Base-by-base conservation (phyloP, 2,329 filamentous ascomycete species). In the Fragosphaeria purpurea region DNA sequence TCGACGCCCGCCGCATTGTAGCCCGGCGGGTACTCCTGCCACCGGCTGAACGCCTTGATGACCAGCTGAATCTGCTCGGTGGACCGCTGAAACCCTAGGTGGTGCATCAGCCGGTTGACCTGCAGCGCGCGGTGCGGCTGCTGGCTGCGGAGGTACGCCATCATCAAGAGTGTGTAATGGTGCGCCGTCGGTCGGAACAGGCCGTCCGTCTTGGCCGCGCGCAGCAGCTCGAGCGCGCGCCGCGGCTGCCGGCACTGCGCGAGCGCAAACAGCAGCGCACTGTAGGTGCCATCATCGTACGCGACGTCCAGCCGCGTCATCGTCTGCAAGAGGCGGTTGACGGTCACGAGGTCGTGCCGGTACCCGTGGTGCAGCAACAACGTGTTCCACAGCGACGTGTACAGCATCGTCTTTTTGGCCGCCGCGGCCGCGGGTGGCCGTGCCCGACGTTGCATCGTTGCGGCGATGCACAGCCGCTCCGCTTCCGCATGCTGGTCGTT, bases 311-410 rank as follows among this genome's bases (percentile, higher is more conserved):
- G 62, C 10, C 68, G 62, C 30, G 67, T 70, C 78, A 82, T 82
- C 38, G 60, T 54, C 38, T 67, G 63, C 30, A 80, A 65, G 6
- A 78, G 51, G 5, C 65, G 67, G 57, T 79, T 73, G 48, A 77
- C 68, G 45, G 67, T 67, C n/a, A 61, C 62, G 6, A 80, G 62
- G 48, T 74, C 70, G 50, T 83, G 77, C 6, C 77, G 74, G 50
- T 79, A 69, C 6, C 86, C 86, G 62, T 88, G 76, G 53, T 84
- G 79, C 50, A 76, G 73, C 5, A 96, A 70, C 35, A 96, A 67
- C 48, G 80, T 74, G 61, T 96, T 95, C 86, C 87, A 96, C 61
- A 88, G 79, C 35, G 74, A 70, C 2, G 82, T 82, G 30, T 76
- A 69, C 12, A 49, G 51, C 39, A 31, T 40, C 33, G 47, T 67